Base-by-base conservation (phyloP, 1,284 basidiomycete genomes). In the Uromyces viciae-fabae region DNA sequence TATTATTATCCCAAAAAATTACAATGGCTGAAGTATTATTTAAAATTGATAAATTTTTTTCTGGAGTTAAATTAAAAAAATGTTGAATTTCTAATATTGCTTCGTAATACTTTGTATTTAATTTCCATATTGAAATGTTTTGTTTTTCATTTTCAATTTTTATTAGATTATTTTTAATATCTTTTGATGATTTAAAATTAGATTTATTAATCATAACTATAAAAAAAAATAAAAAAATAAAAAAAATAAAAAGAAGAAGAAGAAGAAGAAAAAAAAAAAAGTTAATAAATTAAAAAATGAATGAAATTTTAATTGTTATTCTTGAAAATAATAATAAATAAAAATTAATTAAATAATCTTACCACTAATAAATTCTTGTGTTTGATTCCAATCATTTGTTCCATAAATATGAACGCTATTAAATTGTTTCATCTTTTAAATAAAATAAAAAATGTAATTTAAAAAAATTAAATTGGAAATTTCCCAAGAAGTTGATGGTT, bases 31-130 rank as follows among this genome's bases (percentile, higher is more conserved):
- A 31, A 11, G 49, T 22, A 31, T 49, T 9, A 28, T 19, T 52
- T 42, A 4, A 9, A 52, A 52, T 14, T n/a, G 2, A 22, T 19
- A 52, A 31, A 22, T 31, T 22, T 54, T 54, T 19, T 25, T 54
- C 22, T 42, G 33, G 38, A 22, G 19, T 42, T 8, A 42, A n/a
- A 7, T 19, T 56, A 5, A 28, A 66, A 3, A n/a, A 33, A 66
- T 36, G 43, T 3, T 22, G 33, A n/a, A 66, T 42, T n/a, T 66
- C 36, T 15, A 71, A 25, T 22, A 31, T 25, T 8, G 68, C 68
- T 14, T 71, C 4, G 68, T 71, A 71, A 43, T 71, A 71, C 33
- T 71, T 71, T 17, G 68, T 71, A n/a, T 28, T 28, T 4, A 71
- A 31, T 4, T 46, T 46, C 38, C 36, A 69, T 4, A 25, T n/a